phyloP scores from a whole-genome alignment of 106 monocot species.

The Allium cepa region DNA sequence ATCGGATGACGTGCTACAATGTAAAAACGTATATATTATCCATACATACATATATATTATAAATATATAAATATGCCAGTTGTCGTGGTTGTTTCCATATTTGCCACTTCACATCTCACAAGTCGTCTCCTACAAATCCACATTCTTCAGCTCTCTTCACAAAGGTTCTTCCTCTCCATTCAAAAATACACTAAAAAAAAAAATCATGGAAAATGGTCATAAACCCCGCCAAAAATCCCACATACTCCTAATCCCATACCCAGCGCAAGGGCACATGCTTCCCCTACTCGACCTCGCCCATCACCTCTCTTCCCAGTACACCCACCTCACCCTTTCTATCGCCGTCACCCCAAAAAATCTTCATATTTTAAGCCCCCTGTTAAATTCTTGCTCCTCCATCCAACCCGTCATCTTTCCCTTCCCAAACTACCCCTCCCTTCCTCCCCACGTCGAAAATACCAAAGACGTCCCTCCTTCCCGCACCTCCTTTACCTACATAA shows the following conservation, averaged over 20 bases:
- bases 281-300: constrained; percentile 42
- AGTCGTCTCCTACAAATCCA: no score
- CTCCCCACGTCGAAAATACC: constrained; percentile 39
- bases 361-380: constrained; percentile 36
- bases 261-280: constrained; percentile 57
- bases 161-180: no score
- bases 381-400: constrained; percentile 21
- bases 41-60: no score
- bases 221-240: constrained; percentile 7
- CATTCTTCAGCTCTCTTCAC: no score
- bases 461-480: constrained; percentile 10
- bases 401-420: constrained; percentile 34
- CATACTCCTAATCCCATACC: constrained; percentile 45
- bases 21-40: no score
- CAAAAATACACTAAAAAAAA: no score
- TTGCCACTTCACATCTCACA: no score
- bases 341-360: constrained; percentile 28
- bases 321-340: constrained; percentile 24
- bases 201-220: no score
- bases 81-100: no score
- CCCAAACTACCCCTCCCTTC: constrained; percentile 29
- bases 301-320: constrained; percentile 19
- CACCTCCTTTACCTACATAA: constrained; percentile 13
- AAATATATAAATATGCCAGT: no score
- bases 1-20: no score